Percentiles rank a stretch among this genome's conserved stretches.
phyloP scores from a whole-genome alignment of 208 protist genomes.

The Acanthamoeba sp. region DNA sequence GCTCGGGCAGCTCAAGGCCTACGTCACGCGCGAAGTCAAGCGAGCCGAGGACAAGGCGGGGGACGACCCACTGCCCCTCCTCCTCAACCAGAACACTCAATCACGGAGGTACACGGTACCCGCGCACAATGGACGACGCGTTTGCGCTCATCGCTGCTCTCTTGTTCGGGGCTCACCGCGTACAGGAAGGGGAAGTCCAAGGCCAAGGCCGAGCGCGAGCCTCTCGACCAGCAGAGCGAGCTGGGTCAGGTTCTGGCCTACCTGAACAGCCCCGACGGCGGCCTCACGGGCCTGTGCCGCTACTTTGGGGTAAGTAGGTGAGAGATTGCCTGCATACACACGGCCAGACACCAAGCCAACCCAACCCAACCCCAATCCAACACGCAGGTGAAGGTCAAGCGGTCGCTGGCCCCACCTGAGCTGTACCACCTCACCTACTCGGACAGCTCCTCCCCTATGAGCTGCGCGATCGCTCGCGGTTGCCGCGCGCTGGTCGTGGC shows the following conservation, averaged over 20 bases:
- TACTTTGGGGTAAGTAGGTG: neutral
- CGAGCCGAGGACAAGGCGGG: neutral
- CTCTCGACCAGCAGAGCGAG: neutral
- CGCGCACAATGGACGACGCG: too few relatives aligned
- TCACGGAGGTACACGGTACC: neutral
- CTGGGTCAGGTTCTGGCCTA: neutral
- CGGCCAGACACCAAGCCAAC: neutral
- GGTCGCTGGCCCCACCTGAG: neutral
- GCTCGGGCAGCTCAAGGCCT: neutral
- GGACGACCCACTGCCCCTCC: neutral
- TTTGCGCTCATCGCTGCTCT: neutral
- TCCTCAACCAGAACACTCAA: neutral
- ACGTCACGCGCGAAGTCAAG: neutral
- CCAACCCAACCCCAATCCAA: neutral
- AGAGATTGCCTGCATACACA: too few relatives aligned
- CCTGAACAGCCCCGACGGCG: neutral
- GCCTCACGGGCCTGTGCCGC: neutral
- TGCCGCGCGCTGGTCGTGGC: neutral
- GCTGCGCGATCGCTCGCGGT: neutral
- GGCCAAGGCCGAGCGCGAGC: neutral
- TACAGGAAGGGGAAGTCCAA: neutral
- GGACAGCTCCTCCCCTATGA: neutral
- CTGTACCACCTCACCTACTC: constrained; percentile 30
- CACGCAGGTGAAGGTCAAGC: neutral
- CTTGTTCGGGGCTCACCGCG: neutral